A percentile compares a stretch with the other conserved stretches of the same genome.
Evolutionary conservation across 495 filamentous ascomycete species (phyloP).

Genomic region (Emericellopsis terricola): DNA sequence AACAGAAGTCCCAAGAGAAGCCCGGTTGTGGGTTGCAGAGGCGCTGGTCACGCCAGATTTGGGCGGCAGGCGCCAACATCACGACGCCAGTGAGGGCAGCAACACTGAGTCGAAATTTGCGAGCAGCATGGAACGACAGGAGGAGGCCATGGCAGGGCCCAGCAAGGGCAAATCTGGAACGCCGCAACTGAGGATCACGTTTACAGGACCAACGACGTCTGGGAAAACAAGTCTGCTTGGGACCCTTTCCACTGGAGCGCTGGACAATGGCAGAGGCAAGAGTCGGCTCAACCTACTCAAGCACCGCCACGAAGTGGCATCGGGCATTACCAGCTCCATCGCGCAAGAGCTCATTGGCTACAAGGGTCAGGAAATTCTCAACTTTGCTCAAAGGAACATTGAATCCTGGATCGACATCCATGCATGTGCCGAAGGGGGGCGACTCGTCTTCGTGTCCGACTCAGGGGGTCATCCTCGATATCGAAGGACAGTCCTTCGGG

Average conservation of each 20-base stretch:
- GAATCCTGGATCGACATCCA: conserved; percentile 94
- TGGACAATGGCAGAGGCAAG: conserved; percentile 86
- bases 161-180: conserved; percentile 16
- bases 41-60: conserved; percentile 34
- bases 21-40: conserved; percentile 74
- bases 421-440: conserved; percentile 46
- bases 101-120: background rate
- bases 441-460: conserved; percentile 75
- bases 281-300: conserved; percentile 74
- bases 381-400: conserved; percentile 72
- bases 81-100: background rate
- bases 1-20: conserved; percentile 15
- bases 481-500: conserved; percentile 68
- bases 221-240: conserved; percentile 88
- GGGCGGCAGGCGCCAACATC: conserved; percentile 5
- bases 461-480: conserved; percentile 81
- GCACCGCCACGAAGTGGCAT: conserved; percentile 84
- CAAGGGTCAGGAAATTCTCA: conserved; percentile 47
- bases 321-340: conserved; percentile 83
- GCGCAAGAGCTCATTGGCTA: conserved; percentile 89
- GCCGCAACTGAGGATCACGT: conserved; percentile 75
- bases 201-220: conserved; percentile 80
- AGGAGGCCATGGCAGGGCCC: background rate
- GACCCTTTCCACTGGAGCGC: conserved; percentile 65
- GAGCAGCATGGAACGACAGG: background rate